Percentiles rank a stretch among this genome's conserved stretches.
Conservation (phyloP, 2,329 filamentous ascomycete genomes). For the Rhexocercosporidium sp. region DNA sequence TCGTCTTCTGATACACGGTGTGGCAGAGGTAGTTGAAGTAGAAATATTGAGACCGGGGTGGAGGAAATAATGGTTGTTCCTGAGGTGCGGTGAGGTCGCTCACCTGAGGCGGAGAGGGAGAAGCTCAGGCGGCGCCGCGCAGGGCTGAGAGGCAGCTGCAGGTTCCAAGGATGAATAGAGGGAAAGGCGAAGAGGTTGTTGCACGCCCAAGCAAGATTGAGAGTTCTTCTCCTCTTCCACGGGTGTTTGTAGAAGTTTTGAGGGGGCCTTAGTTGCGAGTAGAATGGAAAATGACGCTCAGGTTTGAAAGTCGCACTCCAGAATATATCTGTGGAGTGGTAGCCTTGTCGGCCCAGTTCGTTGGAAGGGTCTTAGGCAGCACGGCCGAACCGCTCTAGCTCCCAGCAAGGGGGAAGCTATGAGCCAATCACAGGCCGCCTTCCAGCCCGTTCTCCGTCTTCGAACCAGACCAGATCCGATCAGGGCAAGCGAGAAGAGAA, state of each 20-base stretch:
- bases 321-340: not conserved
- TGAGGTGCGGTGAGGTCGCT: not conserved
- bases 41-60: not conserved
- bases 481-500: not conserved
- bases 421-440: not conserved
- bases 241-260: not conserved
- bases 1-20: not conserved
- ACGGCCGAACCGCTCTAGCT: not conserved
- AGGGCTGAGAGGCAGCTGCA: not conserved
- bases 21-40: too few species aligned
- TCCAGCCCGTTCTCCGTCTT: not conserved
- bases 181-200: not conserved
- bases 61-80: not conserved
- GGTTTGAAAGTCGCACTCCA: not conserved
- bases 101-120: not conserved
- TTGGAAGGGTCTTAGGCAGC: not conserved
- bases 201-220: not conserved
- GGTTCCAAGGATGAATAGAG: not conserved
- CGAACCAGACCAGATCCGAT: not conserved
- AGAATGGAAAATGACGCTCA: not conserved
- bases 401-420: not conserved
- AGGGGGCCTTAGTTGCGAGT: not conserved
- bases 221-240: not conserved
- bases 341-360: constrained; percentile 1
- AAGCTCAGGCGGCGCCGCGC: not conserved